Conservation (phyloP, 2,329 filamentous ascomycete species). For the Aspergillus thermomutatus region DNA sequence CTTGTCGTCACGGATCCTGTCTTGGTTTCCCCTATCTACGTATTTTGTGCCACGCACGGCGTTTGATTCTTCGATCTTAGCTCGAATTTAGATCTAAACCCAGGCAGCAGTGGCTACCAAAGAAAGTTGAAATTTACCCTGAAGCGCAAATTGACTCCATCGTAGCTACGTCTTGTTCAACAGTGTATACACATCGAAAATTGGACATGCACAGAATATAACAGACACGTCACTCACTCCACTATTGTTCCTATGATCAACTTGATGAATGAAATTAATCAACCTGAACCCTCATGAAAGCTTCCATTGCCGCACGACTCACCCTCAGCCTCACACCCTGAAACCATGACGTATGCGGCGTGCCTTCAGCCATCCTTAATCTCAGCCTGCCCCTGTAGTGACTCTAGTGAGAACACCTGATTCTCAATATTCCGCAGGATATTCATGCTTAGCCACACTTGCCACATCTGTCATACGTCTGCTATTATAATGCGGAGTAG, state of each 20-base stretch:
- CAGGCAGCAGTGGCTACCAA: constrained; percentile 19
- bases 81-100: constrained; percentile 24
- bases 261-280: neutral
- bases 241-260: neutral
- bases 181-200: neutral
- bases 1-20: constrained; percentile 15
- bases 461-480: neutral
- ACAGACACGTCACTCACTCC: neutral
- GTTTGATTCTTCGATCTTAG: constrained; percentile 22
- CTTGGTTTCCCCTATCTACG: constrained; percentile 12
- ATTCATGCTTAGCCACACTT: neutral
- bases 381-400: neutral
- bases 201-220: neutral
- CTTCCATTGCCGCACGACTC: neutral
- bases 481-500: neutral
- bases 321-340: neutral
- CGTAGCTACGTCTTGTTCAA: neutral
- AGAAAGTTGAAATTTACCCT: constrained; percentile 18
- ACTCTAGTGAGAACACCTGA: too few species aligned
- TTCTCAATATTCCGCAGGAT: neutral
- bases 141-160: neutral
- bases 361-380: constrained; percentile 1
- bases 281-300: neutral
- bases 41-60: constrained; percentile 19
- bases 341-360: constrained; percentile 21